Percentiles rank a stretch among this genome's conserved stretches.
Conservation (phyloP, 2,329 filamentous ascomycete genomes). For the Pestalotiopsis sp. region DNA sequence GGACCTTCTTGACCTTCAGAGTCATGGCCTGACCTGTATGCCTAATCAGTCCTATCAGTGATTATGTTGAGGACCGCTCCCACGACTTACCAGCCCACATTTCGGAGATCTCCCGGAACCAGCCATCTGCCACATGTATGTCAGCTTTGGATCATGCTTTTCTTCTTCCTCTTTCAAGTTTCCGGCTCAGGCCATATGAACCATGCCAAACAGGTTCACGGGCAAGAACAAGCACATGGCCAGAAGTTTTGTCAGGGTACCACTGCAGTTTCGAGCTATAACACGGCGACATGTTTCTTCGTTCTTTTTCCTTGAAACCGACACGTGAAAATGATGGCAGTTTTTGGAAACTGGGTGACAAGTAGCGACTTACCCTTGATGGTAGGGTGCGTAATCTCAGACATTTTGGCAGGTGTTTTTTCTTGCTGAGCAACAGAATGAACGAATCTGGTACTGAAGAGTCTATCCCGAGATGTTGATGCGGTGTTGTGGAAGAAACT, state of each 20-base stretch:
- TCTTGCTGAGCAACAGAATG: not conserved
- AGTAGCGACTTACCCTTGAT: slow-evolving; percentile 55
- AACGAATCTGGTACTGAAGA: not conserved
- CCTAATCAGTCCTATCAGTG: slow-evolving; percentile 10
- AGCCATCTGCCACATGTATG: slow-evolving; percentile 74
- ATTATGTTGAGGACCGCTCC: not conserved
- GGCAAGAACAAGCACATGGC: not conserved
- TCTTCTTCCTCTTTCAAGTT: not conserved
- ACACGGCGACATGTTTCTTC: not conserved
- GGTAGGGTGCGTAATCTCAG: slow-evolving; percentile 59
- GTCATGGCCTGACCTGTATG: slow-evolving; percentile 89
- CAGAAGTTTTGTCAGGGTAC: not conserved
- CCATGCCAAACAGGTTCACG: not conserved
- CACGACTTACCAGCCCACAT: slow-evolving; percentile 82
- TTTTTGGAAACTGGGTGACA: slow-evolving; percentile 9
- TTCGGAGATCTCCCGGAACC: slow-evolving; percentile 98
- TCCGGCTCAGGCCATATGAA: not conserved
- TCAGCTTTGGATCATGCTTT: slow-evolving; percentile 1
- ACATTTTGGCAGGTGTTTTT: slow-evolving; percentile 40
- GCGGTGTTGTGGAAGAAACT: slow-evolving; percentile 4
- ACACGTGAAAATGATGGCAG: slow-evolving; percentile 1
- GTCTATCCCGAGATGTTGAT: not conserved
- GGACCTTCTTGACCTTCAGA: slow-evolving; percentile 93
- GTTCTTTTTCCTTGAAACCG: not conserved
- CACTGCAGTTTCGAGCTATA: not conserved